Evolutionary conservation across 169 alveolate genomes (phyloP).

Genomic region (Pseudocohnilembus persalinus): DNA sequence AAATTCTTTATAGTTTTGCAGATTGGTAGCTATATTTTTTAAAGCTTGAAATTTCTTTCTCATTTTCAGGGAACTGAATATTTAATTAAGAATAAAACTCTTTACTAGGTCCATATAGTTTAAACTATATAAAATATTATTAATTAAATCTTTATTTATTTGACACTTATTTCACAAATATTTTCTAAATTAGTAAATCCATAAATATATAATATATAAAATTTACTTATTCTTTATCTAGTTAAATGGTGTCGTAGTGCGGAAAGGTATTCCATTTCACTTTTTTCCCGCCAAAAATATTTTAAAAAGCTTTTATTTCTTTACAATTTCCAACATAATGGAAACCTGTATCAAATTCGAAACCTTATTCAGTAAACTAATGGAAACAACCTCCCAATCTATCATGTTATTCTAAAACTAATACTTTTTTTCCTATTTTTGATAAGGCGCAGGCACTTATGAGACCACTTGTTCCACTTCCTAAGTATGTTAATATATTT

Average conservation of each 20-base stretch:
- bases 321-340: constrained; percentile 7
- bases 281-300: not conserved
- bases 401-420: constrained; percentile 11
- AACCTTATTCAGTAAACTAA: constrained; percentile 11
- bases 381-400: constrained; percentile 5
- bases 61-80: constrained; percentile 10
- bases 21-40: too few relatives aligned
- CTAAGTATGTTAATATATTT: not conserved
- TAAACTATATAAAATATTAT: too few relatives aligned
- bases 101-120: constrained; percentile 6
- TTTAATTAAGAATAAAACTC: not conserved
- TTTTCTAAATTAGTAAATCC: too few relatives aligned
- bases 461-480: constrained; percentile 25
- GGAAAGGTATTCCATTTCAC: constrained; percentile 1
- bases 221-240: not conserved
- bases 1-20: too few relatives aligned
- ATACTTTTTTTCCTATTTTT: constrained; percentile 12
- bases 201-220: too few relatives aligned
- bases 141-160: too few relatives aligned
- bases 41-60: too few relatives aligned
- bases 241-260: not conserved
- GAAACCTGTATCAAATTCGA: constrained; percentile 21
- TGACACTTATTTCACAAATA: too few relatives aligned
- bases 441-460: not conserved
- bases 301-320: not conserved